Base-by-base conservation (phyloP, 2,329 filamentous ascomycete species). In the Bipolaris bicolor region DNA sequence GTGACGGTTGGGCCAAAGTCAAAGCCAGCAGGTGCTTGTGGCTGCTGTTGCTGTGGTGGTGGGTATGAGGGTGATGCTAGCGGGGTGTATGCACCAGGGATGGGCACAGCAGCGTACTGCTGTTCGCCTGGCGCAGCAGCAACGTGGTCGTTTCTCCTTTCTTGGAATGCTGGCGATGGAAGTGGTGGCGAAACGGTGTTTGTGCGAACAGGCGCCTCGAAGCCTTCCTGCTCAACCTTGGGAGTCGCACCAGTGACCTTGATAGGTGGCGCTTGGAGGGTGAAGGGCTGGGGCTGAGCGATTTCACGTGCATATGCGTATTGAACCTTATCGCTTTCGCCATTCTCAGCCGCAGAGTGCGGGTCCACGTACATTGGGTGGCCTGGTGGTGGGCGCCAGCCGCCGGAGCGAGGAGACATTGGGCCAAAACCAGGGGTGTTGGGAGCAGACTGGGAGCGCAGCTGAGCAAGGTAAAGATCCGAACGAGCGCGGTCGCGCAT, bases 401-500 rank as follows among this genome's bases (percentile, higher is more conserved):
- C 80, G 59, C 81, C 81, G 34, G 82, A 83, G 67, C 84, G 81
- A 26, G 84, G 76, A 78, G 89, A 90, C 76, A 88, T 87, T 29
- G 87, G 88, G 18, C 78, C 78, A 41, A 96, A 92, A 64, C 92
- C 92, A 11, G 94, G 94, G 0, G 94, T 97, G 82, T 97, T 97
- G 67, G 94, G 94, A 5, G 92, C 93, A 24, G 92, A 96, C 80
- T 98, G 93, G 18, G 87, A 78, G 54, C 80, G 79, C 15, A 83
- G 78, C 54, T 82, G 80, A 15, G 81, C 92, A 62, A 98, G 91
- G 82, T 98, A 98, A 63, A 99, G 86, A 76, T 98, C 93, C 60
- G 91, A 94, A 62, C 95, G 90, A 64, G 95, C 95, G 73, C 91
- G 90, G 83, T 99, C 95, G 69, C 95, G 92, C 75, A 90, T 83